Evolutionary conservation across 2,329 filamentous ascomycete species (phyloP).

Genomic region (Microsporum ferrugineum): DNA sequence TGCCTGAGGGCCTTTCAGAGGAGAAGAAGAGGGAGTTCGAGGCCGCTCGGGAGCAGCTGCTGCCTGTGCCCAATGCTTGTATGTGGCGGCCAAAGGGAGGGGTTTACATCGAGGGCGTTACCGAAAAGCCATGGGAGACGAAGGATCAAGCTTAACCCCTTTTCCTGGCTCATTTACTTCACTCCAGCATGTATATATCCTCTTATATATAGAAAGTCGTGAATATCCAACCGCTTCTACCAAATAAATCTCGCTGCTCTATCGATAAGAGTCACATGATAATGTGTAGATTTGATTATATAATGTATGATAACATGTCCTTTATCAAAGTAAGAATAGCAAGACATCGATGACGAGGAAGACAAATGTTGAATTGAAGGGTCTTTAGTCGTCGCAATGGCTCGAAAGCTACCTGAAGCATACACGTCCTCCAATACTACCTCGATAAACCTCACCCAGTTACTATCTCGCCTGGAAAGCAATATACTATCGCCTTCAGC

Average conservation of each 20-base stretch:
- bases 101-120: slow-evolving; percentile 11
- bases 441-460: slow-evolving; percentile 31
- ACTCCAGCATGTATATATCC: neutral
- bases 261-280: neutral
- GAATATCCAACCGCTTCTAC: neutral
- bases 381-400: slow-evolving; percentile 8
- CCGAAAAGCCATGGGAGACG: slow-evolving; percentile 10
- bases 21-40: slow-evolving; percentile 9
- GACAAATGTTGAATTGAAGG: neutral
- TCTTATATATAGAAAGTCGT: neutral
- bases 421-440: slow-evolving; percentile 21
- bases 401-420: slow-evolving; percentile 9
- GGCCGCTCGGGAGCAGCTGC: neutral
- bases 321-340: neutral
- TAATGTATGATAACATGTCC: neutral
- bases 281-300: neutral
- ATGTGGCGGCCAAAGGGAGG: slow-evolving; percentile 14
- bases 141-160: neutral
- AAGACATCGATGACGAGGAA: neutral
- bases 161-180: neutral
- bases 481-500: slow-evolving; percentile 32
- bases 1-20: slow-evolving; percentile 9
- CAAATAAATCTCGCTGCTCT: neutral
- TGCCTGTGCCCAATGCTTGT: slow-evolving; percentile 4
- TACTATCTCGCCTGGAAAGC: slow-evolving; percentile 34